Conservation (phyloP, 2,329 filamentous ascomycete genomes). For the Aspergillus brasiliensis region DNA sequence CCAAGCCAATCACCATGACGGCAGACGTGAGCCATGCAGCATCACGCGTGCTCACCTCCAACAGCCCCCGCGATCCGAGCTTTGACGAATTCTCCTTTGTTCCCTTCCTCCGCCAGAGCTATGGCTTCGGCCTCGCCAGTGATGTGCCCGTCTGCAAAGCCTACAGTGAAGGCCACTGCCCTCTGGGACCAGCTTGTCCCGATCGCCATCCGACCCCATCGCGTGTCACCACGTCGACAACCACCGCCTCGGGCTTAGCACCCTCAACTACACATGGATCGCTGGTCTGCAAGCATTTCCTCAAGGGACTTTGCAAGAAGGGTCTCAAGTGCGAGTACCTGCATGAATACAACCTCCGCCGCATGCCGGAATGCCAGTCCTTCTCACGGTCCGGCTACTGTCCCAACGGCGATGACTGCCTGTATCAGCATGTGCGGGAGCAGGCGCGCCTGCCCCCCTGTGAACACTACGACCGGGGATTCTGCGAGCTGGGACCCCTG, state of each 20-base stretch:
- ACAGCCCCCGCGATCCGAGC: constrained; percentile 37
- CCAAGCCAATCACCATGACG: constrained; percentile 30
- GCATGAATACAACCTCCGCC: constrained; percentile 96
- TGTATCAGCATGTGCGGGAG: constrained; percentile 88
- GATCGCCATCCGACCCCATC: constrained; percentile 71
- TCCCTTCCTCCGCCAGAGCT: constrained; percentile 79
- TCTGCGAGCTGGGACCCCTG: constrained; percentile 84
- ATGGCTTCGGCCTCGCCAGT: constrained; percentile 79
- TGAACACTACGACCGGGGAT: constrained; percentile 90
- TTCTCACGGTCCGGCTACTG: constrained; percentile 93
- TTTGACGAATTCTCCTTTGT: constrained; percentile 78
- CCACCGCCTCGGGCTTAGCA: constrained; percentile 44
- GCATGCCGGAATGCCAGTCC: constrained; percentile 98
- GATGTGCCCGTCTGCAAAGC: constrained; percentile 82
- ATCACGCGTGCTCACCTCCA: constrained; percentile 38
- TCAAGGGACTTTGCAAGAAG: constrained; percentile 96
- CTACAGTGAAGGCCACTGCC: constrained; percentile 83
- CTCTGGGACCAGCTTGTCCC: constrained; percentile 78
- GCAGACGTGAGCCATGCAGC: constrained; percentile 37
- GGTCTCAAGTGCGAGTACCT: constrained; percentile 95
- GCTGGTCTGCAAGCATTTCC: constrained; percentile 98
- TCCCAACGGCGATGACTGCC: constrained; percentile 93
- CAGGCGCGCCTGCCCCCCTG: constrained; percentile 77
- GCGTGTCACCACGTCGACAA: constrained; percentile 46
- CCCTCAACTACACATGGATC: constrained; percentile 49